Evolutionary conservation across 2,329 filamentous ascomycete genomes (phyloP).

Genomic region (Malbranchea zuffiana): DNA sequence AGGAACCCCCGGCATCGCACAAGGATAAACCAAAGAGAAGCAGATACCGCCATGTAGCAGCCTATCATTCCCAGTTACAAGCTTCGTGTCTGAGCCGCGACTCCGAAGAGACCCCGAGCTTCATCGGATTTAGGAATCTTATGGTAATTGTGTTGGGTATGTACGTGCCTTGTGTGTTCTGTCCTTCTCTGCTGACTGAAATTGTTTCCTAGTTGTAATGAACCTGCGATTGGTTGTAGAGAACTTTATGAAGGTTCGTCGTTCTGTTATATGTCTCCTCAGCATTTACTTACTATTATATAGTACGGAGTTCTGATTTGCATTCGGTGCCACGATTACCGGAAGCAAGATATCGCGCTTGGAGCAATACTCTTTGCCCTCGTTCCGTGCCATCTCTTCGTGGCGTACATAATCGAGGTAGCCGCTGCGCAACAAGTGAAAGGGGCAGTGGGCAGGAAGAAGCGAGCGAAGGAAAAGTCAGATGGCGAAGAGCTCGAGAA

Average conservation of each 20-base stretch:
- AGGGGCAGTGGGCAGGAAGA: conserved; percentile 49
- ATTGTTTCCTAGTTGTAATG: conserved; percentile 56
- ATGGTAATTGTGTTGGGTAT: conserved; percentile 86
- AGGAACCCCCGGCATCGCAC: too few relatives aligned
- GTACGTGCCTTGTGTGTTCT: conserved; percentile 17
- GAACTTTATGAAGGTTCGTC: conserved; percentile 76
- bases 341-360: conserved; percentile 62
- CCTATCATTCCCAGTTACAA: conserved; percentile 61
- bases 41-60: conserved; percentile 87
- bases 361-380: conserved; percentile 71
- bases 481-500: conserved; percentile 45
- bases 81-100: conserved; percentile 83
- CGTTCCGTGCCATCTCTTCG: conserved; percentile 80
- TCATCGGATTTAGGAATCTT: conserved; percentile 86
- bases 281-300: conserved; percentile 2
- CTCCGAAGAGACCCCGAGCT: conserved; percentile 62
- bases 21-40: too few relatives aligned
- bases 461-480: conserved; percentile 39
- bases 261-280: neutral
- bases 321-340: conserved; percentile 78
- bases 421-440: conserved; percentile 71
- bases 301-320: conserved; percentile 94
- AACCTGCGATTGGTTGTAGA: conserved; percentile 92
- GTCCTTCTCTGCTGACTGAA: neutral
- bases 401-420: conserved; percentile 82